phyloP scores from a whole-genome alignment of 2,329 filamentous ascomycete species.

The Penicillium sp. region DNA sequence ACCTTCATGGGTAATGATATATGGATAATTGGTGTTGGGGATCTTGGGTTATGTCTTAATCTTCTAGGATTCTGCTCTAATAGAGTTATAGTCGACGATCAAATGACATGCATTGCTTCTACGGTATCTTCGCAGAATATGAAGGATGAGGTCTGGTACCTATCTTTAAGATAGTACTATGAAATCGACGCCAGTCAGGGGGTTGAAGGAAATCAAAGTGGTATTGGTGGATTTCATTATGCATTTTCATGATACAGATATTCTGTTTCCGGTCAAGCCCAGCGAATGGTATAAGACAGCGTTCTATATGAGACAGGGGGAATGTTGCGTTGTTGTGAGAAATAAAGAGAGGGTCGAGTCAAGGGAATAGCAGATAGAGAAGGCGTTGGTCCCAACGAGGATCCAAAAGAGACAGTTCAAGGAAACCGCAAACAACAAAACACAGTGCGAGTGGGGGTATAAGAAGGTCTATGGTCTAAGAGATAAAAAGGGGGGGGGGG shows the following conservation, averaged over 20 bases:
- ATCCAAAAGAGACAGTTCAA: neutral
- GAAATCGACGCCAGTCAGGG: too few species aligned
- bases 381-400: neutral
- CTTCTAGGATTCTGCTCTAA: neutral
- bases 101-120: too few species aligned
- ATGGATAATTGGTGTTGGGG: neutral
- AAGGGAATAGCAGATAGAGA: neutral
- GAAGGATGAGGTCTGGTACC: too few species aligned
- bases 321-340: neutral
- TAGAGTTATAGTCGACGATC: neutral
- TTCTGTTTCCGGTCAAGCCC: neutral
- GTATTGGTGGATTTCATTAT: too few species aligned
- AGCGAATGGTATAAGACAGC: slow-evolving; percentile 1
- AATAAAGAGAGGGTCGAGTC: slow-evolving; percentile 8
- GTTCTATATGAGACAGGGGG: slow-evolving; percentile 7
- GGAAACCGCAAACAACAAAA: slow-evolving; percentile 7
- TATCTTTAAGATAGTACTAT: too few species aligned
- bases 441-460: slow-evolving; percentile 22
- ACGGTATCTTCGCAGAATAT: too few species aligned
- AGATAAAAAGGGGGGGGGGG: slow-evolving; percentile 7
- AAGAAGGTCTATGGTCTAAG: slow-evolving; percentile 26
- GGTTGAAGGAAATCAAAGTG: neutral
- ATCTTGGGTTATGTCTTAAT: neutral
- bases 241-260: slow-evolving; percentile 8
- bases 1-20: neutral